A percentile compares a stretch with the other conserved stretches of the same genome.
phyloP scores from a whole-genome alignment of 192 early-diverging fungal genomes.

The Coemansia sp. region DNA sequence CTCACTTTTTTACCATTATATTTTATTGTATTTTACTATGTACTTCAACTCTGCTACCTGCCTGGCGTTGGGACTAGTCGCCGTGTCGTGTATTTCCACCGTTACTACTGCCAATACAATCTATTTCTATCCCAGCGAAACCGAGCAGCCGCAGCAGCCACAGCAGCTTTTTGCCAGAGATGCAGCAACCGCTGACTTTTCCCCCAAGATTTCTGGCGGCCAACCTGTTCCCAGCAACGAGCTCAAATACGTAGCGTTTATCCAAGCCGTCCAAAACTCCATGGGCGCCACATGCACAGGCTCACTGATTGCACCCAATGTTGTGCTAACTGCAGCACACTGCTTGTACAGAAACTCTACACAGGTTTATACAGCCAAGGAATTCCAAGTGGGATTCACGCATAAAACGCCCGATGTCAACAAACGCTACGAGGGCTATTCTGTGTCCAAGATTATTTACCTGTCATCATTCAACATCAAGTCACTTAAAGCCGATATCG shows the following conservation, averaged over 20 bases:
- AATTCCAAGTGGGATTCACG: slow-evolving; percentile 20
- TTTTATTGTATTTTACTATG: background rate
- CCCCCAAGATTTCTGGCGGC: slow-evolving; percentile 44
- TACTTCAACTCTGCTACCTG: background rate
- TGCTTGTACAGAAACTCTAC: slow-evolving; percentile 20
- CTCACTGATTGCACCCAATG: slow-evolving; percentile 44
- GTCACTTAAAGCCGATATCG: slow-evolving; percentile 35
- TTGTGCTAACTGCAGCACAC: slow-evolving; percentile 53
- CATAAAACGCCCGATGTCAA: slow-evolving; percentile 10
- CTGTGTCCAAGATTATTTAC: slow-evolving; percentile 11
- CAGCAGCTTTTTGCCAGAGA: background rate
- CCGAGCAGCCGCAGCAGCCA: background rate
- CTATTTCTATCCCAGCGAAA: background rate
- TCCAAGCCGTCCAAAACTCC: slow-evolving; percentile 5
- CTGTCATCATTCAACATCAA: slow-evolving; percentile 14
- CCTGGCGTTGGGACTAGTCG: background rate
- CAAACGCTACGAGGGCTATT: slow-evolving; percentile 9
- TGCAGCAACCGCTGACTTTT: background rate
- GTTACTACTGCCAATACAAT: background rate
- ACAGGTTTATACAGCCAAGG: background rate
- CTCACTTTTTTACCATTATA: background rate
- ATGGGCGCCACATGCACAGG: slow-evolving; percentile 32
- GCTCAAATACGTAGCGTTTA: slow-evolving; percentile 30
- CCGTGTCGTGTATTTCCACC: background rate
- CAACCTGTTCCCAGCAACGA: slow-evolving; percentile 2